phyloP scores from a whole-genome alignment of 1,139 yeast species.

The Yamadazyma mexicana region DNA sequence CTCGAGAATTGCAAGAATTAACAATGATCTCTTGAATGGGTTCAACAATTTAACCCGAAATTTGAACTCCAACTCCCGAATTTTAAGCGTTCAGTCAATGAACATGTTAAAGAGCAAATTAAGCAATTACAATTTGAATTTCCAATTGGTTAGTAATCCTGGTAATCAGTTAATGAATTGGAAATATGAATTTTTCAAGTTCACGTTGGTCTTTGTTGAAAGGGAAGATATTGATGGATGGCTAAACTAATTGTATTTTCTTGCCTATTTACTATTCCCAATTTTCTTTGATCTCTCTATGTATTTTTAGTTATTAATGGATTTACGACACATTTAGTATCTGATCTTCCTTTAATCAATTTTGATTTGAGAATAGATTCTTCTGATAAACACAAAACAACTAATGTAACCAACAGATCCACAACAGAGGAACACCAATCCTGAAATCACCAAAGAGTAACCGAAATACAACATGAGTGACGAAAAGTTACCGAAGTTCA shows the following conservation, averaged over 20 bases:
- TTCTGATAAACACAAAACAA: conserved; percentile 71
- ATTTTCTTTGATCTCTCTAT: background rate
- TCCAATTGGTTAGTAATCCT: conserved; percentile 15
- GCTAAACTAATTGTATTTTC: conserved; percentile 15
- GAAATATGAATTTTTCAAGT: conserved; percentile 26
- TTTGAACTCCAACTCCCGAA: conserved; percentile 25
- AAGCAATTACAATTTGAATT: conserved; percentile 28
- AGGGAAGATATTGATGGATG: conserved; percentile 40
- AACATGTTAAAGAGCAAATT: conserved; percentile 27
- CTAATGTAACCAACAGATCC: conserved; percentile 87
- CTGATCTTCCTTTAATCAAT: conserved; percentile 62
- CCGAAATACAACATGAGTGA: conserved; percentile 82
- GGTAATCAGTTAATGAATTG: conserved; percentile 23
- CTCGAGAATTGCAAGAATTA: conserved; percentile 33
- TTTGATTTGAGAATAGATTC: conserved; percentile 81
- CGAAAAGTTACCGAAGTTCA: conserved; percentile 66
- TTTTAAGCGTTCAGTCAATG: conserved; percentile 26
- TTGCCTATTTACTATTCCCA: background rate
- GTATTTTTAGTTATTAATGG: conserved; percentile 3
- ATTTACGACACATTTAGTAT: conserved; percentile 2
- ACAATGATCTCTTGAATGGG: conserved; percentile 38
- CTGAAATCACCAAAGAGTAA: conserved; percentile 74
- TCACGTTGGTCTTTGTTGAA: conserved; percentile 31
- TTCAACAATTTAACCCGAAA: conserved; percentile 35
- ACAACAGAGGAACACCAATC: conserved; percentile 74